Conservation (phyloP, 1,284 basidiomycete species). For the Golubevia sp. region DNA sequence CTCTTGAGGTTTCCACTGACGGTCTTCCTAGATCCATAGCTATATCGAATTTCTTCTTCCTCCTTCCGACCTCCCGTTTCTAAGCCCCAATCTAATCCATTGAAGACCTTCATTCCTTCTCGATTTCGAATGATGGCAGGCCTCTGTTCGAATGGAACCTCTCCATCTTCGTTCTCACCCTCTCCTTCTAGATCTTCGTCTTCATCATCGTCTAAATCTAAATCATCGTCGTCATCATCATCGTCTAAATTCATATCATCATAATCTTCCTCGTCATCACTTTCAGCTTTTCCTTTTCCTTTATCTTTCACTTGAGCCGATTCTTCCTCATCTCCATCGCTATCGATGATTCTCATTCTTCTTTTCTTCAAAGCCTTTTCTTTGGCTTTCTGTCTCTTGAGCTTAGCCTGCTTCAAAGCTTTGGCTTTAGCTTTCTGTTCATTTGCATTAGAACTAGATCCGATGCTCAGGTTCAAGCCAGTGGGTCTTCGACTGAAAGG, state of each 20-base stretch:
- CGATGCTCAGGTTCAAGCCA: background rate
- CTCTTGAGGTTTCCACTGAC: too few species aligned
- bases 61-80: too few species aligned
- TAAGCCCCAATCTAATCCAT: constrained; percentile 22
- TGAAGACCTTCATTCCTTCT: constrained; percentile 69
- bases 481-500: background rate
- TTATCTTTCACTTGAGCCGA: background rate
- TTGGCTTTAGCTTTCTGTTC: background rate
- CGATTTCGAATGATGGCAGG: constrained; percentile 78
- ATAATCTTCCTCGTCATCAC: background rate
- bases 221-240: too few species aligned
- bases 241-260: too few species aligned
- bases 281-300: background rate
- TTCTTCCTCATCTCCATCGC: background rate
- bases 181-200: background rate
- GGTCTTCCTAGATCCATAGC: background rate
- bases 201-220: too few species aligned
- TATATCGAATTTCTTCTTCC: background rate
- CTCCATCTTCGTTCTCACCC: background rate
- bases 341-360: too few species aligned
- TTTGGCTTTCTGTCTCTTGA: background rate
- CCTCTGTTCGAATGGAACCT: constrained; percentile 53
- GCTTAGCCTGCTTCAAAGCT: background rate
- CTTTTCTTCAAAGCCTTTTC: too few species aligned
- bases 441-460: background rate